Percentiles rank a stretch among this genome's conserved stretches.
These are phyloP conservation scores for Penicillium italicum DNA, from an alignment of 2,329 filamentous ascomycete species.

Conservation along the genomic window DNA sequence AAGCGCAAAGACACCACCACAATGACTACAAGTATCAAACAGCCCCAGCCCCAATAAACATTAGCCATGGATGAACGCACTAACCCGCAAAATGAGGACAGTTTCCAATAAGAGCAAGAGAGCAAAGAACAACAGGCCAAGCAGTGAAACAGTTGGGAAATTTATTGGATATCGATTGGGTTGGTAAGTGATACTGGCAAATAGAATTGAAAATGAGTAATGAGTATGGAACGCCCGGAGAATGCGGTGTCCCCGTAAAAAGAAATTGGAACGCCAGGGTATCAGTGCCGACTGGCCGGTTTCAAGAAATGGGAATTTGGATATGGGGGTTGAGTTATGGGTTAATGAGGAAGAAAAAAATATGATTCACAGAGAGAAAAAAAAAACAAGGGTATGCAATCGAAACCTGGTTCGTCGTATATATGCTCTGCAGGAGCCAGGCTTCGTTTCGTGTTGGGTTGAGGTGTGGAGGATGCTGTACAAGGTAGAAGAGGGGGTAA, in stretches of 20 bases:
- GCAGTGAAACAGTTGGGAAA: neutral
- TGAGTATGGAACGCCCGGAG: constrained; percentile 1
- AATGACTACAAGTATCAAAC: neutral
- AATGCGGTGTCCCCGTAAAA: neutral
- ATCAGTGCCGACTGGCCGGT: constrained; percentile 11
- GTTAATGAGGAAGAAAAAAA: neutral
- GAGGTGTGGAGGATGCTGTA: constrained; percentile 1
- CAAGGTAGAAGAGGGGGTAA: neutral
- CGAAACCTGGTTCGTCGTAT: constrained; percentile 13
- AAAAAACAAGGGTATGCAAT: neutral
- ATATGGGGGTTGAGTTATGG: neutral
- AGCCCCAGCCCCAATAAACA: neutral
- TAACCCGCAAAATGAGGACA: neutral
- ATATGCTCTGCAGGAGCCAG: constrained; percentile 5
- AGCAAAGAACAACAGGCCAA: neutral
- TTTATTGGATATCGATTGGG: neutral
- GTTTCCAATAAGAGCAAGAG: neutral
- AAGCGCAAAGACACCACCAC: neutral
- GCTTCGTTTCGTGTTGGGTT: neutral
- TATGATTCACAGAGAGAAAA: constrained; percentile 1
- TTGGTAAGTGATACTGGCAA: neutral
- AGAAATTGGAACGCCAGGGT: constrained; percentile 7
- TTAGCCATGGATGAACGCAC: neutral
- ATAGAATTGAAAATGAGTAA: neutral
- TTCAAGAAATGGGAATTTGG: neutral